A percentile compares a stretch with the other conserved stretches of the same genome.
Evolutionary conservation across 169 alveolate genomes (phyloP).

Genomic region (Plasmodium gallinaceum): DNA sequence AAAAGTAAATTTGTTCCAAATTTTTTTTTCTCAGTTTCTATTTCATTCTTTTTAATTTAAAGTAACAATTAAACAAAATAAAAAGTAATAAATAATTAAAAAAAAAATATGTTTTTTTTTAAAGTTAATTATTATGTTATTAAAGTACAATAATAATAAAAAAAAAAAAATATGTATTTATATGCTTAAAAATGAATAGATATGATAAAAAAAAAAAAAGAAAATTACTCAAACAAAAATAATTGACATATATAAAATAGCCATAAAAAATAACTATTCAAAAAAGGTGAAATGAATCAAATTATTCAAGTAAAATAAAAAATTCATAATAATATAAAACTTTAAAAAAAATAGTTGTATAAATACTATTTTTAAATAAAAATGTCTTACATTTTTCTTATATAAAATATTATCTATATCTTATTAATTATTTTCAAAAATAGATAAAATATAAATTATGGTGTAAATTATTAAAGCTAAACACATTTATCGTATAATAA

Average conservation of each 20-base stretch:
- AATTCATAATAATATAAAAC: conserved; percentile 9
- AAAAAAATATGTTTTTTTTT: background rate
- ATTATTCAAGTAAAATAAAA: conserved; percentile 16
- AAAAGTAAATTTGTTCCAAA: too few species aligned
- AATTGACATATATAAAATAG: conserved; percentile 28
- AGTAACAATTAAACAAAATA: background rate
- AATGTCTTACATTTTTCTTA: conserved; percentile 8
- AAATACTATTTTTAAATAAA: conserved; percentile 13
- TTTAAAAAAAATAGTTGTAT: conserved; percentile 10
- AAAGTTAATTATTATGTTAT: background rate
- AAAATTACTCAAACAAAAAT: background rate
- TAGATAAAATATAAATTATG: conserved; percentile 8
- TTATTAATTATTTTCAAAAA: conserved; percentile 22
- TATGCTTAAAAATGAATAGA: conserved; percentile 12
- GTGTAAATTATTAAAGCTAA: conserved; percentile 7
- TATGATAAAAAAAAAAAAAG: conserved; percentile 23
- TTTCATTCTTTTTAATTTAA: too few species aligned
- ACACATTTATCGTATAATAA: conserved; percentile 14
- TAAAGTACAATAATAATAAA: conserved; percentile 12
- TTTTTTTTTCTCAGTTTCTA: too few species aligned
- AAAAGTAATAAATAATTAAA: background rate
- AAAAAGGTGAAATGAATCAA: conserved; percentile 1
- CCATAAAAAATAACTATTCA: conserved; percentile 15
- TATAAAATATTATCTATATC: conserved; percentile 23
- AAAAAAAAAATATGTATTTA: conserved; percentile 9